Base-by-base conservation (phyloP, 345 rosid species). In the Mangifera indica region DNA sequence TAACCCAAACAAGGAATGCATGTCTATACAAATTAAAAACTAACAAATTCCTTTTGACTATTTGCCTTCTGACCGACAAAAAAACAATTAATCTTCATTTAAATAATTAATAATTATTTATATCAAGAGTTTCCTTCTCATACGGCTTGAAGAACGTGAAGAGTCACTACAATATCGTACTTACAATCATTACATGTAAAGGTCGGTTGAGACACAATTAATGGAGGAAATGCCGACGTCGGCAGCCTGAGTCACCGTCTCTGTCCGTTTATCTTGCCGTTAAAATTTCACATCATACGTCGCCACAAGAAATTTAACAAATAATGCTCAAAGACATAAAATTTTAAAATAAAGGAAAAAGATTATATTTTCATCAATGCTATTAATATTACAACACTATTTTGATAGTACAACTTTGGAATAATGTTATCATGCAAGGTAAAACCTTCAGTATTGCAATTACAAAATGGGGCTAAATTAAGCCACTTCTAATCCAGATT, bases 401-500 rank as follows among this genome's bases (percentile, higher is more conserved):
- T n/a, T n/a, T n/a, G n/a, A n/a, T n/a, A n/a, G n/a, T n/a, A n/a
- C n/a, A n/a, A n/a, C n/a, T n/a, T n/a, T n/a, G n/a, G n/a, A n/a
- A n/a, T n/a, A n/a, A n/a, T n/a, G n/a, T n/a, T n/a, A n/a, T 13
- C 0, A 21, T 51, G 48, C 55, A 49, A 37, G 40, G 29, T 14
- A 32, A 46, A 34, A 12, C 10, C 56, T 53, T 53, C 42, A 63
- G 57, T 54, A 9, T 17, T 37, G 56, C 73, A 75, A 62, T 61
- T 53, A 62, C 76, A 74, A 37, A 32, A 64, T 59, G 68, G 80
- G 68, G 72, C 69, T 77, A 83, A 25, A 25, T 25, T 12, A 76
- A 70, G 77, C 73, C 84, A 86, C 87, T 86, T 72, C 87, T 67
- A 81, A 81, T 81, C 79, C 89, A 61, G 21, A 34, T 8, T 45